Evolutionary conservation across 2,329 filamentous ascomycete genomes (phyloP), one percentile per base, ranked within the genome.

Genomic region (Monilinia aucupariae): DNA sequence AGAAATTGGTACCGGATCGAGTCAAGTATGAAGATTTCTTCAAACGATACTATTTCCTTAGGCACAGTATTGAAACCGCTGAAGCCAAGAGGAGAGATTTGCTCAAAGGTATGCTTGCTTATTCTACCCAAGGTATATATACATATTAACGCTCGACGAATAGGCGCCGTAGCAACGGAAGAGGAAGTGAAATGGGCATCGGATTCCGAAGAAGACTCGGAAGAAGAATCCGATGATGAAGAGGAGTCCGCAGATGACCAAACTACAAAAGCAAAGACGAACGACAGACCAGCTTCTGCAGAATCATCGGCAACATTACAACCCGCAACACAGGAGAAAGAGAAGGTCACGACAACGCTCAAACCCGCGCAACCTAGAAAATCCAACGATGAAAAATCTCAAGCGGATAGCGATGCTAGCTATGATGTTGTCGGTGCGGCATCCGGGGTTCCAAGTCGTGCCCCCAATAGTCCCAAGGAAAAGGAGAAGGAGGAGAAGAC

Each of bases 31-130:
- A 80, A 59, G 84, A 89, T 59, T 99, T 99, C 75, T 99, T 94
- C 93, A 89, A 84, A 74, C 83, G 94, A 62, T 99, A 99, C 77
- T 97, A 97, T 75, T 99, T 96, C 79, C 78, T 97, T 67, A 83
- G 93, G 71, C 89, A 96, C 72, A 91, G 94, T 20, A 89, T 99
- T 67, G 93, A 97, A 78, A 92, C 90, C 32, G 92, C 96, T 64
- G 94, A 99, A 78, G 87, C 89, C 71, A 86, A 91, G 75, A 83
- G 94, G 75, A 87, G 89, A 70, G 94, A 99, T 75, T 82, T 99
- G 63, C 79, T 99, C 27, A 96, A 96, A 77, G 93, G 93, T 96
- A 80, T 67, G 82, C 61, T 67, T 41, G 52, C 39, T 39, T 47
- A 17, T 49, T 47, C 30, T 8, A 3, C 8, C 12, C 22, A 25